Percentiles rank a stretch among this genome's conserved stretches.
Conservation (phyloP, 1,284 basidiomycete species). For the Cutaneotrichosporon cutaneum region DNA sequence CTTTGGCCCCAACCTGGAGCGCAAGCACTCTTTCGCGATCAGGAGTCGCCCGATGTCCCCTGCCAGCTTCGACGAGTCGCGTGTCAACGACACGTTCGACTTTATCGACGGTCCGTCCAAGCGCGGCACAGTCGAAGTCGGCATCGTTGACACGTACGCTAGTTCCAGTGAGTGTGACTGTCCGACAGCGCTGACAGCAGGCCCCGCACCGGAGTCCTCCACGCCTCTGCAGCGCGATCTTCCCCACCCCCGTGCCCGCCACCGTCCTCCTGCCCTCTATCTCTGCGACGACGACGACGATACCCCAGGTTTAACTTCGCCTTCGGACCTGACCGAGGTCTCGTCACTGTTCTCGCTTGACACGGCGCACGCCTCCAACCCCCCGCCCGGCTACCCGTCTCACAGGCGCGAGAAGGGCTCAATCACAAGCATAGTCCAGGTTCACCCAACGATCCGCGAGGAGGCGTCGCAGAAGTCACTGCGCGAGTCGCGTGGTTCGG, state of each 20-base stretch:
- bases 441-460: slow-evolving; percentile 43
- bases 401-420: slow-evolving; percentile 35
- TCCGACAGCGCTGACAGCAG: too few species aligned
- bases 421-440: slow-evolving; percentile 26
- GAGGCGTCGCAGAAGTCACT: slow-evolving; percentile 39
- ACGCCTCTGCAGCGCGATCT: neutral
- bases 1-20: neutral
- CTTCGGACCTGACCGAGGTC: slow-evolving; percentile 31
- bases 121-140: neutral
- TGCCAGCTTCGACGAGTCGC: neutral
- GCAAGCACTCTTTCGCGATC: neutral
- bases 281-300: slow-evolving; percentile 22
- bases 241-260: slow-evolving; percentile 15
- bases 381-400: slow-evolving; percentile 14
- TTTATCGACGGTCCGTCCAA: slow-evolving; percentile 22
- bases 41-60: slow-evolving; percentile 61
- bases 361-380: slow-evolving; percentile 31
- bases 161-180: neutral
- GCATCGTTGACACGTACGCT: neutral
- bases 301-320: slow-evolving; percentile 40
- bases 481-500: slow-evolving; percentile 17
- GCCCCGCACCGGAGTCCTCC: neutral
- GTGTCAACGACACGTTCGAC: slow-evolving; percentile 36
- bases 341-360: slow-evolving; percentile 42
- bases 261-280: slow-evolving; percentile 33